phyloP scores from a whole-genome alignment of 2,329 filamentous ascomycete species.

The Parascedosporium putredinis region DNA sequence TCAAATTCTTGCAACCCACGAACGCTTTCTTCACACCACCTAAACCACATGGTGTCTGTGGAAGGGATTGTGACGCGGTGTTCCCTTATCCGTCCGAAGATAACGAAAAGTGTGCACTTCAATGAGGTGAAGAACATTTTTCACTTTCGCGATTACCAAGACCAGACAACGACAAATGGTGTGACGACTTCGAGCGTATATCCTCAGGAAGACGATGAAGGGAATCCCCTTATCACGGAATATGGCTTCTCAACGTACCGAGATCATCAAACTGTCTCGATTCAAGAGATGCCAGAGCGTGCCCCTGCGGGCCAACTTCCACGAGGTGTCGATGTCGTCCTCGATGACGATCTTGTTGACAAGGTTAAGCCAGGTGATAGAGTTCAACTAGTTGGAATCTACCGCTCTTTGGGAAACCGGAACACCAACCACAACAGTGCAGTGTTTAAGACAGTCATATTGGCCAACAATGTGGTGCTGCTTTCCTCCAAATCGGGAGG shows the following conservation, averaged over 20 bases:
- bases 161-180: constrained; percentile 95
- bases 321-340: constrained; percentile 87
- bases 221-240: constrained; percentile 85
- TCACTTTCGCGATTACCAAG: constrained; percentile 79
- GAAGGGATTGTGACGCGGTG: constrained; percentile 97
- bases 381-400: constrained; percentile 94
- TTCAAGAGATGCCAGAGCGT: constrained; percentile 97
- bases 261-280: constrained; percentile 95
- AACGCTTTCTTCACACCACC: constrained; percentile 75
- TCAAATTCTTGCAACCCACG: constrained; percentile 90
- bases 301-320: constrained; percentile 92
- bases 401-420: constrained; percentile 85
- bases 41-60: constrained; percentile 94
- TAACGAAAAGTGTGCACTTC: constrained; percentile 97
- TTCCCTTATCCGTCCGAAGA: constrained; percentile 88
- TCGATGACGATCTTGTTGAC: constrained; percentile 95
- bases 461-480: constrained; percentile 91
- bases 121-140: constrained; percentile 82
- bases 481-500: constrained; percentile 94
- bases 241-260: constrained; percentile 94
- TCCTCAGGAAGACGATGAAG: constrained; percentile 84
- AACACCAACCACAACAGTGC: constrained; percentile 86
- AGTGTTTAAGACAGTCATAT: constrained; percentile 84
- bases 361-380: constrained; percentile 90
- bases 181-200: constrained; percentile 86